Conservation (phyloP, 306 rosid species). For the Canavalia ensiformis region DNA sequence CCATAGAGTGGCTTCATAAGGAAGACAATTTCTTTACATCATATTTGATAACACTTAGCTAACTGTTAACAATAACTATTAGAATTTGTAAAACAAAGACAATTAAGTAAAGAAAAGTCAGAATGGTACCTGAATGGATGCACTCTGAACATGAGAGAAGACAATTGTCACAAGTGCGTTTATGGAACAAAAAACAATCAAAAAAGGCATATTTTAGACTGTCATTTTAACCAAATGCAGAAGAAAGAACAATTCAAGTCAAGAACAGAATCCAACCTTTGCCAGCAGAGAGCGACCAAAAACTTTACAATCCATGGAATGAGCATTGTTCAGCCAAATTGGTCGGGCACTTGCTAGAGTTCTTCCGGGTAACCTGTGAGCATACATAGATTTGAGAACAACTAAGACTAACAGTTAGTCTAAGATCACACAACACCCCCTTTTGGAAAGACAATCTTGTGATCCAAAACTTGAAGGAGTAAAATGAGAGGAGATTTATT, state of each 20-base stretch:
- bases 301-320: constrained; percentile 63
- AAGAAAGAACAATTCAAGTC: constrained; percentile 30
- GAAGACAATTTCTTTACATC: constrained; percentile 25
- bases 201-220: constrained; percentile 49
- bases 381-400: constrained; percentile 35
- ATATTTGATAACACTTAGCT: constrained; percentile 16
- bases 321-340: constrained; percentile 78
- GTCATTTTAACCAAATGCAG: constrained; percentile 21
- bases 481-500: constrained; percentile 33
- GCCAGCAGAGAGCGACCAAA: constrained; percentile 82
- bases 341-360: constrained; percentile 65
- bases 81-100: background rate
- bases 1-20: constrained; percentile 24
- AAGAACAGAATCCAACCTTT: constrained; percentile 63
- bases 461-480: background rate
- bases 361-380: constrained; percentile 81
- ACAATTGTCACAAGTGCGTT: constrained; percentile 40
- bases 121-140: constrained; percentile 78
- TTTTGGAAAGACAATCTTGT: constrained; percentile 1
- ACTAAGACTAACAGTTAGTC: background rate
- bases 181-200: constrained; percentile 57
- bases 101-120: constrained; percentile 12
- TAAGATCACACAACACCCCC: background rate
- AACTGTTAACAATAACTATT: constrained; percentile 2
- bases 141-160: constrained; percentile 73